Conservation (phyloP, 1,139 yeast genomes). For the Hyphopichia khmerensis region DNA sequence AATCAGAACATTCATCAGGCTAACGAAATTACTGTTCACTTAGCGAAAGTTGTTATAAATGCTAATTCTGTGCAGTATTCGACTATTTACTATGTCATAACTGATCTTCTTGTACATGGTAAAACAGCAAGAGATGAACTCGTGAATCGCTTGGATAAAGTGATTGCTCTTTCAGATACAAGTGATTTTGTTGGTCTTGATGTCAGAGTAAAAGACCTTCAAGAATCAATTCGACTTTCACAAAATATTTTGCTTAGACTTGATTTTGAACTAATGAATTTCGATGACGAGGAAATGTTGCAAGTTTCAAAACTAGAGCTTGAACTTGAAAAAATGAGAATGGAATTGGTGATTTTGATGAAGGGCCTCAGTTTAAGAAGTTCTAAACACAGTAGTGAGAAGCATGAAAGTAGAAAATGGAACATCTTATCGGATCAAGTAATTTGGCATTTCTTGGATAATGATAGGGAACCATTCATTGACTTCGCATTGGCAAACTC, state of each 20-base stretch:
- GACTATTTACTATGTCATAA: slow-evolving; percentile 60
- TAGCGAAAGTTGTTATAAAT: slow-evolving; percentile 67
- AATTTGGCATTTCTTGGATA: slow-evolving; percentile 68
- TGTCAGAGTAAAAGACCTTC: slow-evolving; percentile 52
- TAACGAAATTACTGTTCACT: slow-evolving; percentile 48
- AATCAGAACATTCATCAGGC: slow-evolving; percentile 16
- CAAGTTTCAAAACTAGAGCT: slow-evolving; percentile 45
- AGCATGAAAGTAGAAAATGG: slow-evolving; percentile 27
- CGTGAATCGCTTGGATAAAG: slow-evolving; percentile 60
- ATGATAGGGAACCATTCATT: slow-evolving; percentile 60
- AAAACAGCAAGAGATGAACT: slow-evolving; percentile 61
- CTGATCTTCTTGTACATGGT: slow-evolving; percentile 64
- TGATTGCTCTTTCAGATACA: slow-evolving; percentile 67
- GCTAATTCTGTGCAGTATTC: slow-evolving; percentile 77
- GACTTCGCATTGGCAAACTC: slow-evolving; percentile 71
- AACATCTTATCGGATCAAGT: slow-evolving; percentile 58
- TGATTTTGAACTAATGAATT: slow-evolving; percentile 24
- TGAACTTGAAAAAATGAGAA: slow-evolving; percentile 54
- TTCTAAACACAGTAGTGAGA: slow-evolving; percentile 29
- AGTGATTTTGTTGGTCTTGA: slow-evolving; percentile 60
- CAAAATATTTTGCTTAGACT: slow-evolving; percentile 46
- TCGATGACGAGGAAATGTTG: slow-evolving; percentile 23
- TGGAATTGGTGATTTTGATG: slow-evolving; percentile 67
- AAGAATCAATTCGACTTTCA: slow-evolving; percentile 49
- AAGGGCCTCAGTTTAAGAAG: slow-evolving; percentile 60